Percentiles rank a stretch among this genome's conserved stretches.
These are phyloP conservation scores for Schizothecium vesticola DNA, from an alignment of 495 filamentous ascomycete species.

Conservation along the genomic window DNA sequence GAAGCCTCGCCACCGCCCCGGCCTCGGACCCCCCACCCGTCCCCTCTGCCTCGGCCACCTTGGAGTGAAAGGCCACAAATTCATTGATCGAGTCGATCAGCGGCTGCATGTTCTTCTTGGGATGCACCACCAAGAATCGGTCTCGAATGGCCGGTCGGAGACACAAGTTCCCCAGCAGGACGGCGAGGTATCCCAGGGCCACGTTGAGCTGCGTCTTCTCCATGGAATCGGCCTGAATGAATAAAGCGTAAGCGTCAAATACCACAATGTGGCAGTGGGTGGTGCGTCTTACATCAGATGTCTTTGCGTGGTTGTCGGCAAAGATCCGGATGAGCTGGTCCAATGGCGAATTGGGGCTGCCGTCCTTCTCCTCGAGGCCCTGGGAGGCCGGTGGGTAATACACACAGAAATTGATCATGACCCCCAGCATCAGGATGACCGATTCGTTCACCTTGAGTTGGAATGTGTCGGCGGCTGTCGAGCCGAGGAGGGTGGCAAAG, in stretches of 20 bases:
- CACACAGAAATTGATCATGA: constrained; percentile 86
- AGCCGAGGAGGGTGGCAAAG: constrained; percentile 41
- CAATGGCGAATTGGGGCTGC: constrained; percentile 31
- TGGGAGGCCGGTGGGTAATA: constrained; percentile 53
- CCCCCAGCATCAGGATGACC: constrained; percentile 73
- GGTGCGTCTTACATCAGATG: constrained; percentile 40
- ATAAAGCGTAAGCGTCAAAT: constrained; percentile 37
- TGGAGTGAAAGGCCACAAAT: constrained; percentile 72
- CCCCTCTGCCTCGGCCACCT: constrained; percentile 57
- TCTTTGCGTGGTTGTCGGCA: constrained; percentile 46
- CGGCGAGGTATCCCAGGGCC: constrained; percentile 82
- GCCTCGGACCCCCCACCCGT: constrained; percentile 35
- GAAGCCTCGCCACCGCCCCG: constrained; percentile 55
- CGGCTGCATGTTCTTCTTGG: constrained; percentile 53
- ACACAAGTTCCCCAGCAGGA: constrained; percentile 77
- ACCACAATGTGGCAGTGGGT: constrained; percentile 32
- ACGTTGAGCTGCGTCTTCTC: constrained; percentile 82
- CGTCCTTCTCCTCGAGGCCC: constrained; percentile 28
- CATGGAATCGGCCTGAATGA: constrained; percentile 69
- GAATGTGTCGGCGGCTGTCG: constrained; percentile 33
- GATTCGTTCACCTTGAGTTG: constrained; percentile 52
- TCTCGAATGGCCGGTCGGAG: constrained; percentile 49
- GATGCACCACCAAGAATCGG: constrained; percentile 48
- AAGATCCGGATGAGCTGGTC: constrained; percentile 46
- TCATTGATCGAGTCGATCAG: constrained; percentile 78